phyloP scores from a whole-genome alignment of 2,329 filamentous ascomycete species.

The Beauveria sp. region DNA sequence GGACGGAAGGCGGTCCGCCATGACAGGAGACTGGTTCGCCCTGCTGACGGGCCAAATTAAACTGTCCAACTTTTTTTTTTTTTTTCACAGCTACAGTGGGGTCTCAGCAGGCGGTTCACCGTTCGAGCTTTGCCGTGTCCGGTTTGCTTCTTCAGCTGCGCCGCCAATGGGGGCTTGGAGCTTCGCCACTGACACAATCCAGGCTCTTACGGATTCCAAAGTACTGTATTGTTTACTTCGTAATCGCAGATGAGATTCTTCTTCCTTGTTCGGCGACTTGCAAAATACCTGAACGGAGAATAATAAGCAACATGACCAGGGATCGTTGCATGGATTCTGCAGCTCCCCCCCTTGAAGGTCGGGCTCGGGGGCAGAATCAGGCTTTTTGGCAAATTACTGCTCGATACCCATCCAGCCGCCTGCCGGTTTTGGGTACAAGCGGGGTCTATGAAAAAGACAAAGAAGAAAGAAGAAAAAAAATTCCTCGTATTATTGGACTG shows the following conservation, averaged over 20 bases:
- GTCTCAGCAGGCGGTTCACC: background rate
- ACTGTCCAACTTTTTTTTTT: background rate
- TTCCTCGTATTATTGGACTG: conserved; percentile 4
- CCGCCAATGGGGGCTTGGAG: background rate
- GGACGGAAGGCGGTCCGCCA: background rate
- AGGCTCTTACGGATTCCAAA: background rate
- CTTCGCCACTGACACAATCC: background rate
- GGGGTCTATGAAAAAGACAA: background rate
- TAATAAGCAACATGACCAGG: background rate
- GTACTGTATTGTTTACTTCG: too few relatives aligned
- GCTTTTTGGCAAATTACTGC: background rate
- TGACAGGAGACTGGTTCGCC: background rate
- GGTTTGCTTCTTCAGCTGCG: background rate
- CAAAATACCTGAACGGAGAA: background rate
- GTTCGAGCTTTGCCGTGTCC: background rate
- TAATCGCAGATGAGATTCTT: background rate
- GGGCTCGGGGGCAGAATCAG: background rate
- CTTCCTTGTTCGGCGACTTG: too few relatives aligned
- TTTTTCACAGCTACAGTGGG: background rate
- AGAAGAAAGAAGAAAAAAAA: background rate
- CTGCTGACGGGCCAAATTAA: background rate
- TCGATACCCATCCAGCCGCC: background rate
- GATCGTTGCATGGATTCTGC: conserved; percentile 1
- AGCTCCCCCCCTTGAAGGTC: background rate
- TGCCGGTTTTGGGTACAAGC: background rate